Base-by-base conservation (phyloP, 345 rosid species). In the Lenwebbia sp. region DNA sequence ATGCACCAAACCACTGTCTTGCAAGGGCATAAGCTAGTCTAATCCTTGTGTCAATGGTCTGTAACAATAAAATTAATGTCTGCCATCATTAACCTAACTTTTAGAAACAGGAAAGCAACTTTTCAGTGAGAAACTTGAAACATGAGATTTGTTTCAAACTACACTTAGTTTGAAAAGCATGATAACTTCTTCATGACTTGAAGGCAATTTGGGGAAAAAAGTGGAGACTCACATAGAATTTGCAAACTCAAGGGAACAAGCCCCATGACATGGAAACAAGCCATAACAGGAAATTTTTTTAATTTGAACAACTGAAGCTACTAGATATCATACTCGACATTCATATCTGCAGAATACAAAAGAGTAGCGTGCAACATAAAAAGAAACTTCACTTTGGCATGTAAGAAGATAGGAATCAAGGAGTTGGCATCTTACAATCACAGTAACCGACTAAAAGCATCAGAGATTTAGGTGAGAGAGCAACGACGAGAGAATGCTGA, bases 1-100 rank as follows among this genome's bases (percentile, higher is more conserved):
- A 97, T 74, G 93, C 92, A 65, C 99, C 99, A 93, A 97, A 97
- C 99, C 99, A 97, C 92, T 97, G 99, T 85, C 93, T 96, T 82
- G 99, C 99, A 85, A 97, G 96, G 81, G 96, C 95, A 89, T 89
- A 94, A 85, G 98, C 97, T 91, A 97, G 93, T 90, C 94, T 97
- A 88, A 95, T 89, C 91, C 99, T 93, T 5, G 99, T 94, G 82
- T 94, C 98, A 90, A 96, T 94, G 65, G 94, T 92, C 99, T 97
- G 95, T 89, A 83, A 87, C 86, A 85, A 86, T 23, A 90, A 84
- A 88, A 83, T 83, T 87, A 82, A n/a, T 84, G 84, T 54, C 88
- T 89, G 83, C 90, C 89, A 76, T 86, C 54, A 33, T 76, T 70
- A 33, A 70, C 78, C 84, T 25, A 28, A 28, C 33, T 47, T 49